Evolutionary conservation across 176 grass and related monocot genomes (phyloP).

Genomic region (Stipa capillata): DNA sequence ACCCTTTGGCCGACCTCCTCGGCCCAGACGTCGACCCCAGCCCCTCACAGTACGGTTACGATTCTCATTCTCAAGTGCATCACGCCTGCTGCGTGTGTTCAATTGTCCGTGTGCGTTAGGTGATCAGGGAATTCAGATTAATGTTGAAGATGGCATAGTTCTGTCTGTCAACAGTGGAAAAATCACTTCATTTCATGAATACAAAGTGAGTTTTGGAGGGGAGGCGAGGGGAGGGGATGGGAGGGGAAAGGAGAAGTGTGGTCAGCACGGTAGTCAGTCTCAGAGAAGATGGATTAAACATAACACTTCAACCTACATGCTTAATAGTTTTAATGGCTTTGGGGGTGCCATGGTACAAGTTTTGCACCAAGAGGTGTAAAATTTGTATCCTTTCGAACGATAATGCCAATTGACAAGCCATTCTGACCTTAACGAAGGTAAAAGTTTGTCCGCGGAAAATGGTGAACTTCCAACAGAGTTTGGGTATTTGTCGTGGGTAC

Average conservation of each 20-base stretch:
- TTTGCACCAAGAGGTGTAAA: not conserved
- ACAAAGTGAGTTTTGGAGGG: too few relatives aligned
- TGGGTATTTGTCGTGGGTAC: not conserved
- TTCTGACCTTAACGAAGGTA: not conserved
- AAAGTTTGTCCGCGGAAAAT: not conserved
- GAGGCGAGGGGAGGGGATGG: too few relatives aligned
- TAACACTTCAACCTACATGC: not conserved
- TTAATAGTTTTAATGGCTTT: not conserved
- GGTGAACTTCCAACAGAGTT: not conserved
- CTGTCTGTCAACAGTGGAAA: too few relatives aligned
- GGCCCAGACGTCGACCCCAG: slow-evolving; percentile 31
- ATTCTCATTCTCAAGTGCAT: not conserved
- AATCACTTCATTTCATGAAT: too few relatives aligned
- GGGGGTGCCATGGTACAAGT: not conserved
- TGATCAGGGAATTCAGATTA: not conserved
- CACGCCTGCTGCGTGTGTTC: too few relatives aligned
- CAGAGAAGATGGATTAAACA: too few relatives aligned
- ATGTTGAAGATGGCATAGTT: not conserved
- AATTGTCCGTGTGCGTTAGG: not conserved
- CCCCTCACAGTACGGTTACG: slow-evolving; percentile 25
- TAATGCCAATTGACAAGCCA: not conserved
- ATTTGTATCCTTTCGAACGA: not conserved
- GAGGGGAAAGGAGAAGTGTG: too few relatives aligned
- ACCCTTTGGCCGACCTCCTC: slow-evolving; percentile 42
- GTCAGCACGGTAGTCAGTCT: too few relatives aligned